Conservation (phyloP, 768 basidiomycete genomes). For the Termitomyces heimii region DNA sequence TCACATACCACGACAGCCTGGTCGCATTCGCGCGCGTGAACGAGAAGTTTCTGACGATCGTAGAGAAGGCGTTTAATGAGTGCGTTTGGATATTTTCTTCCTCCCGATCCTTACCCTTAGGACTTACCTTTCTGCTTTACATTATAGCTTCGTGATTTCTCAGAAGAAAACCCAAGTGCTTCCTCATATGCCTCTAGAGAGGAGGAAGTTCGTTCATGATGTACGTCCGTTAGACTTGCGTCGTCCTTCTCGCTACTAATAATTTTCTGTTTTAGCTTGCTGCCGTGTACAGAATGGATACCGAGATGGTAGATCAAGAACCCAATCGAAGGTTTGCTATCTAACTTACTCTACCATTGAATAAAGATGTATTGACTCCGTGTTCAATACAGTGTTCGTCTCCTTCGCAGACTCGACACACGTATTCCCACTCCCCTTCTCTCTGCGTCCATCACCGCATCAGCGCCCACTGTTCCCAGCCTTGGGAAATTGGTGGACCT, state of each 20-base stretch:
- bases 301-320: conserved; percentile 87
- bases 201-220: conserved; percentile 79
- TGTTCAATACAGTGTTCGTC: conserved; percentile 50
- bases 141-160: conserved; percentile 58
- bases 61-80: conserved; percentile 82
- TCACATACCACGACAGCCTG: conserved; percentile 60
- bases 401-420: conserved; percentile 78
- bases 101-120: conserved; percentile 8
- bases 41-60: conserved; percentile 59
- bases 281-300: conserved; percentile 73
- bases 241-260: neutral
- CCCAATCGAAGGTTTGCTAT: conserved; percentile 64
- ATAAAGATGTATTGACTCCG: neutral
- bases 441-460: conserved; percentile 35
- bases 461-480: conserved; percentile 24
- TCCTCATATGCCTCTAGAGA: conserved; percentile 74
- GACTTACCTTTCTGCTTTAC: neutral
- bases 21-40: conserved; percentile 55
- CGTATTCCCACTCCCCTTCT: conserved; percentile 70
- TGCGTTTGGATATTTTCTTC: conserved; percentile 33
- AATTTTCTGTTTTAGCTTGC: conserved; percentile 48
- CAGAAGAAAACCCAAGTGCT: conserved; percentile 65
- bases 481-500: conserved; percentile 62
- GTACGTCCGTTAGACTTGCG: conserved; percentile 32
- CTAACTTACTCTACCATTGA: neutral